Base-by-base conservation (phyloP, 495 filamentous ascomycete genomes). In the Podospora comata region DNA sequence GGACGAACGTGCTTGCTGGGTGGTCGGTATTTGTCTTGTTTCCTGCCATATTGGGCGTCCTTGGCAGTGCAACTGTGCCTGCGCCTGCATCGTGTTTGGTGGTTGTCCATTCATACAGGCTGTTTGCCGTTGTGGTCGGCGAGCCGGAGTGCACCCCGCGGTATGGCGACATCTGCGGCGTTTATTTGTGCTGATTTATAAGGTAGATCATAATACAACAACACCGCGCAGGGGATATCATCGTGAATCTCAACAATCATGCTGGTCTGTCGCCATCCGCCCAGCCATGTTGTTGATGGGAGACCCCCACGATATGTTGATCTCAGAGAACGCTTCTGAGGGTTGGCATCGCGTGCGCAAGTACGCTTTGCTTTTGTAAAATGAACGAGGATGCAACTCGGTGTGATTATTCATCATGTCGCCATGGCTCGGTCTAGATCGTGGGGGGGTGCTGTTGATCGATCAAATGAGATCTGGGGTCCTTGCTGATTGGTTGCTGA, bases 151-250 rank as follows among this genome's bases (percentile, higher is more conserved):
- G n/a, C 55, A 26, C 55, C 55, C 55, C 67, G 19, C 30, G 68
- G 27, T 32, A 70, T 70, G 61, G 68, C 68, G 55, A 64, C 68
- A 70, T 70, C 62, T 54, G 32, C 5, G 68, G 68, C 64, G 59
- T 53, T 60, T 67, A 60, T 67, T 67, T 34, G 56, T 57, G 15
- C 23, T 20, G 48, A 16, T 44, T 39, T 63, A 15, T 63, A 20
- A 39, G 16, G 61, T 57, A 48, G 20, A 18, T 20, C 57, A 44
- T 56, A 67, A 55, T 61, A 56, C 58, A 20, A 44, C n/a, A 18
- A 16, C 28, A 60, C 56, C 7, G 26, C 55, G 5, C 23, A 26
- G 55, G 55, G n/a, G n/a, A 23, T 6, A 18, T 19, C n/a, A 58
- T 58, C 55, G 11, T 23, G 23, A 23, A 23, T 23, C 23, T 20